These are phyloP conservation scores for Amaranthus hypochondriacus DNA, from an alignment of 148 eudicot species.

Conservation along the genomic window DNA sequence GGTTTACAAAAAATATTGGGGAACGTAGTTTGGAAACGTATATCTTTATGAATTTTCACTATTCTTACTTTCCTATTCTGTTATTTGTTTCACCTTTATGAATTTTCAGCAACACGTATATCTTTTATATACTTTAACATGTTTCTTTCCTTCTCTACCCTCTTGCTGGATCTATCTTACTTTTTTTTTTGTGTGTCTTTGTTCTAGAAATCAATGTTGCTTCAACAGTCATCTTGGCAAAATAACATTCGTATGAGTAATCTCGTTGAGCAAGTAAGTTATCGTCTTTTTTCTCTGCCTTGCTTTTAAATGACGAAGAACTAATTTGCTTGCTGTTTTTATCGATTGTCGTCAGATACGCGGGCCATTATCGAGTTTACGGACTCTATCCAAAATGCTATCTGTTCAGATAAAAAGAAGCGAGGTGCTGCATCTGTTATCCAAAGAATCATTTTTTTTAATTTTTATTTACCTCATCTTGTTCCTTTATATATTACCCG, in stretches of 20 bases:
- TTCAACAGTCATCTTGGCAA: conserved; percentile 98
- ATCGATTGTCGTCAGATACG: conserved; percentile 61
- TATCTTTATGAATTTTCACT: no score
- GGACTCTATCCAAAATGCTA: conserved; percentile 70
- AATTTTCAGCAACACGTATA: no score
- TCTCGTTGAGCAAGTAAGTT: conserved; percentile 89
- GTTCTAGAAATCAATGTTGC: conserved; percentile 81
- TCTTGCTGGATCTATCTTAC: neutral
- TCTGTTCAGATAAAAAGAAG: conserved; percentile 60
- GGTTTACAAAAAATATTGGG: no score
- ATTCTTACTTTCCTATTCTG: no score
- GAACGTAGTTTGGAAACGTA: no score
- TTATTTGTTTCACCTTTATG: no score
- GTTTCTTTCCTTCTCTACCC: neutral
- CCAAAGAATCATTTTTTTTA: neutral
- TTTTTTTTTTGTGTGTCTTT: conserved; percentile 5
- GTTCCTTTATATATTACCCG: neutral
- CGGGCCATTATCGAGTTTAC: conserved; percentile 87
- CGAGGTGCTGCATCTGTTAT: conserved; percentile 50
- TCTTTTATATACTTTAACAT: no score
- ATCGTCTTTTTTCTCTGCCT: conserved; percentile 10
- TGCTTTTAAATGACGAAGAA: neutral
- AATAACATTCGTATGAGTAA: conserved; percentile 83
- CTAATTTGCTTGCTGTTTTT: conserved; percentile 21
- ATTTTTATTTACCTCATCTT: neutral